Percentiles rank a stretch among this genome's conserved stretches.
Conservation (phyloP, 1,284 basidiomycete species). For the Fomitopsis pinicola region DNA sequence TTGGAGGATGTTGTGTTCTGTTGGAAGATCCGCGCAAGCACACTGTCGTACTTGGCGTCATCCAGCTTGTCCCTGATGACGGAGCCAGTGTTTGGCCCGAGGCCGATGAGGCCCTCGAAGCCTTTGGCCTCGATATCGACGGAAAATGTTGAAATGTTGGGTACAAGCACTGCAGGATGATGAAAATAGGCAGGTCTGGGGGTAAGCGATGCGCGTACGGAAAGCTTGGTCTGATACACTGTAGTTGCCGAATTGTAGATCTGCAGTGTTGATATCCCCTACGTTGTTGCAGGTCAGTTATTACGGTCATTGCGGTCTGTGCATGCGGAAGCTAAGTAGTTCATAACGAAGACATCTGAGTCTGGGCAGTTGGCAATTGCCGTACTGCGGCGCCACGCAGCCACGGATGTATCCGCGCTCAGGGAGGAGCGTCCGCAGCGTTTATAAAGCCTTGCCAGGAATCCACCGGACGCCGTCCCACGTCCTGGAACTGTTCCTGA, state of each 20-base stretch:
- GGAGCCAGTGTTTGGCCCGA: slow-evolving; percentile 71
- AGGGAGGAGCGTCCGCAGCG: neutral
- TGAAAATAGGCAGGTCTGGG: neutral
- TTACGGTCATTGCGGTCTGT: neutral
- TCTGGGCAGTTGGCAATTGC: neutral
- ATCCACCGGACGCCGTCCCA: neutral
- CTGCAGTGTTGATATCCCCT: slow-evolving; percentile 59
- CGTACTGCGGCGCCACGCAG: neutral
- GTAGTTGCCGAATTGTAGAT: slow-evolving; percentile 52
- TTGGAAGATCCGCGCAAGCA: slow-evolving; percentile 56
- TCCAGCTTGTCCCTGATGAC: slow-evolving; percentile 55
- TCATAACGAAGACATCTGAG: neutral
- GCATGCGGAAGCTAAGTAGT: too few species aligned
- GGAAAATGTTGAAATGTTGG: slow-evolving; percentile 63
- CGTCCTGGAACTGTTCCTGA: too few species aligned
- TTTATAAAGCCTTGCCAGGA: neutral
- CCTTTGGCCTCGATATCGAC: slow-evolving; percentile 55
- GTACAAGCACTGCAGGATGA: slow-evolving; percentile 50
- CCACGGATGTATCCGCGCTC: neutral
- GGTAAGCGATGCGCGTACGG: slow-evolving; percentile 38
- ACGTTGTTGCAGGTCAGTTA: neutral
- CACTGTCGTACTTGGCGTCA: slow-evolving; percentile 44
- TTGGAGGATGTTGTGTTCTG: neutral
- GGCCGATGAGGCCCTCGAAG: slow-evolving; percentile 67
- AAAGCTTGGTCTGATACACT: slow-evolving; percentile 66